Evolutionary conservation across 805 yeast species (phyloP).

Genomic region (Saccharomycopsis sp.): DNA sequence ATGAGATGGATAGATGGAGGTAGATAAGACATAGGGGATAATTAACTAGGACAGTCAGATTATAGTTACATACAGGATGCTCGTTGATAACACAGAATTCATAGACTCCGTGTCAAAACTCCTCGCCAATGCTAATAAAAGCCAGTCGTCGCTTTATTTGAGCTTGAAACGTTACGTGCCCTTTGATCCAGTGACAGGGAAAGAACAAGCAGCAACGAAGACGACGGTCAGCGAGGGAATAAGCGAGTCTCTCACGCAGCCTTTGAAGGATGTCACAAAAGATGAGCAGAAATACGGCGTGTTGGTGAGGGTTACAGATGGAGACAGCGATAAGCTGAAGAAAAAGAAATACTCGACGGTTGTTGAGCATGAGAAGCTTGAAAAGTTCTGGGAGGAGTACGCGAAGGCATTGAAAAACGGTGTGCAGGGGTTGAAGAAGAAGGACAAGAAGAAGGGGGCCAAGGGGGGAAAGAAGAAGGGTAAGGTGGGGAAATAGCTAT

Average conservation of each 20-base stretch:
- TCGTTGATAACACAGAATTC: constrained; percentile 12
- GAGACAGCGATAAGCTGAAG: constrained; percentile 40
- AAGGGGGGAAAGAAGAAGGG: constrained; percentile 35
- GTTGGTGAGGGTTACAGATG: constrained; percentile 62
- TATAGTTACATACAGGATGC: not conserved
- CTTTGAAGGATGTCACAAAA: constrained; percentile 1
- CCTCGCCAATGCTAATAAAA: constrained; percentile 29
- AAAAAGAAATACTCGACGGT: constrained; percentile 66
- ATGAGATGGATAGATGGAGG: too few relatives aligned
- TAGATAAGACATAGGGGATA: not conserved
- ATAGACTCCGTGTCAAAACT: constrained; percentile 8
- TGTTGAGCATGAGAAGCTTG: constrained; percentile 54
- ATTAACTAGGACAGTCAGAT: not conserved
- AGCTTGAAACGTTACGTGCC: constrained; percentile 49
- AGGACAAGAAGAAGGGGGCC: constrained; percentile 71
- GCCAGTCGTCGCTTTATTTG: constrained; percentile 46
- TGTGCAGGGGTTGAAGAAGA: constrained; percentile 70
- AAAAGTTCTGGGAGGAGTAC: constrained; percentile 72
- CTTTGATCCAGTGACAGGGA: constrained; percentile 27
- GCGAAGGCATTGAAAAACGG: constrained; percentile 63
- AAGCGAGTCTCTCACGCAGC: constrained; percentile 4
- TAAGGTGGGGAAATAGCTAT: constrained; percentile 6
- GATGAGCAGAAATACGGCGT: constrained; percentile 44
- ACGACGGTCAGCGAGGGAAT: constrained; percentile 27
- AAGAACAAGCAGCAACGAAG: constrained; percentile 20